Base-by-base conservation (phyloP, 108 stramenopile genomes). In the Pseudonitzschia multiseries region DNA sequence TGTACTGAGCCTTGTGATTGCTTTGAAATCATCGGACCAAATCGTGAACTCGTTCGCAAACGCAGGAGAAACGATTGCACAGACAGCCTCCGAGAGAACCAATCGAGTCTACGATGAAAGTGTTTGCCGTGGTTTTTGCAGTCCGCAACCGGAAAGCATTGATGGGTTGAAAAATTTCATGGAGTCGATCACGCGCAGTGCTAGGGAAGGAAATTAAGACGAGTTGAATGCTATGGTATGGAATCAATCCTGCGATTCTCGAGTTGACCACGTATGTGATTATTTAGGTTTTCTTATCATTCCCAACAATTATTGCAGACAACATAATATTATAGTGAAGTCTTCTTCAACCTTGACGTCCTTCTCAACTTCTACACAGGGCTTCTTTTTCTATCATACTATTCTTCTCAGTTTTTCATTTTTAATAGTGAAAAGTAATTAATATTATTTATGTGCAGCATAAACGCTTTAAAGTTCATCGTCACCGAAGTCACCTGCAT, bases 401-500 rank as follows among this genome's bases (percentile, higher is more conserved):
- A 36, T 36, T 36, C 2, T 36, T 36, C 36, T 36, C 36, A 36
- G 36, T 57, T 77, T 69, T 71, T 48, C 53, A 57, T 65, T 57
- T 68, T 67, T 56, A 26, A 24, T 22, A 56, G 36, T 36, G 36
- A 5, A 6, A 36, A 36, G 2, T 36, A 36, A 5, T 36, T 36
- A 5, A 36, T 36, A 36, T 36, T n/a, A n/a, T n/a, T n/a, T n/a
- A n/a, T n/a, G n/a, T n/a, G n/a, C n/a, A n/a, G 36, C 36, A 36
- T 36, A 36, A 6, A 36, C 36, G 2, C 36, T 31, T 84, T 81
- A 93, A 63, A 93, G 78, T 77, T 93, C 92, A 70, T 88, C 89
- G 61, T 93, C 92, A 52, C 83, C 87, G 40, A 87, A 85, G 68
- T 85, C 87, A 44, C 81, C 86, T 43, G 79, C 65, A 52, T 81